Evolutionary conservation across 1,284 basidiomycete species (phyloP), one percentile per base, ranked within the genome.

Genomic region (Ustilago hordei): DNA sequence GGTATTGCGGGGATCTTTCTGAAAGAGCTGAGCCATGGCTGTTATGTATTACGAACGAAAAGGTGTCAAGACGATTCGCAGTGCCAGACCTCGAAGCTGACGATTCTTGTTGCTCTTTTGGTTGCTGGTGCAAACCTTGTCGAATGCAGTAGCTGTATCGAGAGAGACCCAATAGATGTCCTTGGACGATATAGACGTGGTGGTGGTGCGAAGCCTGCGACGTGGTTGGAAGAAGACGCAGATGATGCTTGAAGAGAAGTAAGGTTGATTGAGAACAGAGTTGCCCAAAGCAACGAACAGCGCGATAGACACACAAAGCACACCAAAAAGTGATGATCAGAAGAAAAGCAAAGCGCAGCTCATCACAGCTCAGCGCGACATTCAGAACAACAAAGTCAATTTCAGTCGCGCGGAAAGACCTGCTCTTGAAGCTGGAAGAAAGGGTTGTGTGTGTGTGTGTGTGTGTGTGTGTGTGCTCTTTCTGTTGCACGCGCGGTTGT

Each of bases 1-100:
- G 48, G 83, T 78, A 55, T 76, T 84, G 65, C 84, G 83, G 38
- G 84, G 84, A 69, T 86, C 83, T 55, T 82, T 84, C 32, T 81
- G 80, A 66, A 85, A 86, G 61, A 86, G 78, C 69, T 84, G 82
- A 32, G 85, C 83, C 85, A 86, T 86, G 62, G 36, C 31, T 58
- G 56, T 39, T 45, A 28, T 60, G 34, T 38, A 32, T 5, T 60
- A 15, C 31, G 15, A 50, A 50, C 8, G 13, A 32, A 19, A 17
- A 13, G 48, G 0, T 50, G 28, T 13, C n/a, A 19, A 9, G 48
- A 50, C 8, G 28, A 13, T 19, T 31, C 4, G 12, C 23, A 6
- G 48, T 50, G 23, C n/a, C 28, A 2, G 28, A 19, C 7, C 43
- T 11, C n/a, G n/a, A 23, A n/a, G 43, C 48, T 32, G 28, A 8